Evolutionary conservation across 768 basidiomycete genomes (phyloP).

Genomic region (Hericium rajendrae): DNA sequence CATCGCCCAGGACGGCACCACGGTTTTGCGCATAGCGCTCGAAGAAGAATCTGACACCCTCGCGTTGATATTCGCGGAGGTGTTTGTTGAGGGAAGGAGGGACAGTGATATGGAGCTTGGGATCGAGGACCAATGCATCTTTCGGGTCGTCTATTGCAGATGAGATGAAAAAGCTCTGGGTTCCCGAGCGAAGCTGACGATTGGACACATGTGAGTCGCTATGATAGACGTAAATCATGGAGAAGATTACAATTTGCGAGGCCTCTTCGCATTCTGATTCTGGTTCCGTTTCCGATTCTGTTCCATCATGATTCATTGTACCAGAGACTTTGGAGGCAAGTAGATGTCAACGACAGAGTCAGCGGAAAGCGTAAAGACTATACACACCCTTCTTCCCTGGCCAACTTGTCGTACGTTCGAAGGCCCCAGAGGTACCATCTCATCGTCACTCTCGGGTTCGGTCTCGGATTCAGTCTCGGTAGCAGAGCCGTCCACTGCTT

Average conservation of each 20-base stretch:
- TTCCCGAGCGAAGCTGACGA: not conserved
- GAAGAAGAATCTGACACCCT: conserved; percentile 79
- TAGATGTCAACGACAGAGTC: too few relatives aligned
- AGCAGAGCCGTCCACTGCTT: not conserved
- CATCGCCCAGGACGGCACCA: conserved; percentile 87
- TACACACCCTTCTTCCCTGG: too few relatives aligned
- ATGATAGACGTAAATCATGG: too few relatives aligned
- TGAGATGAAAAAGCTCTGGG: conserved; percentile 18
- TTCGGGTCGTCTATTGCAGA: conserved; percentile 29
- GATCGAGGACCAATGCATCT: conserved; percentile 44
- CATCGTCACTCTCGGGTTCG: conserved; percentile 2
- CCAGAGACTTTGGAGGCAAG: too few relatives aligned
- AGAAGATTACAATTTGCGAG: not conserved
- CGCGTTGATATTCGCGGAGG: conserved; percentile 85
- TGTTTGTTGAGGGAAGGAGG: conserved; percentile 73
- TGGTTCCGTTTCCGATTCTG: conserved; percentile 39
- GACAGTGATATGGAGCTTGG: conserved; percentile 36
- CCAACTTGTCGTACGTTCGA: not conserved
- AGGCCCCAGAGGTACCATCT: not conserved
- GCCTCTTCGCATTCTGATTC: conserved; percentile 25
- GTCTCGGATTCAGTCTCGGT: not conserved
- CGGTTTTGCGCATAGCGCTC: conserved; percentile 51
- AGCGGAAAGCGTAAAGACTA: too few relatives aligned
- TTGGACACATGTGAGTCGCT: not conserved
- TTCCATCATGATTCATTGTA: conserved; percentile 6